Base-by-base conservation (phyloP, 176 grass and related monocot genomes). In the Triticum timopheevii region DNA sequence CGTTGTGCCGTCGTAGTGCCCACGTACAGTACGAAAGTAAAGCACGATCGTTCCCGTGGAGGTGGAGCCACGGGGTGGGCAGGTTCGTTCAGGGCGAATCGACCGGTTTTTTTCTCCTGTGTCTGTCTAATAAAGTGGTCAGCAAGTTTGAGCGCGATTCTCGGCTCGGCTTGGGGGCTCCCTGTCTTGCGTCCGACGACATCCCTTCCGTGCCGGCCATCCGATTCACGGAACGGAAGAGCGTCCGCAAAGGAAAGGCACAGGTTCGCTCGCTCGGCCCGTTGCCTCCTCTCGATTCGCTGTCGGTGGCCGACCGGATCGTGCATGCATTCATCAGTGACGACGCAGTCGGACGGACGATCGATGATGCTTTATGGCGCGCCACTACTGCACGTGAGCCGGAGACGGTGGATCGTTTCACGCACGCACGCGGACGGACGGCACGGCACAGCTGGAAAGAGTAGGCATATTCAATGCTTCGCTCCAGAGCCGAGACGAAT, bases 191-290 rank as follows among this genome's bases (percentile, higher is more conserved):
- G 10, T 58, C 42, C 31, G 54, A 65, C 22, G 17, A 27, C 31
- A 83, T 77, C 13, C 80, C 69, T 59, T 58, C 28, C 86, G 47
- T 88, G 86, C 80, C 6, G 71, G 35, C 24, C 73, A 19, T 50
- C 10, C 9, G 13, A 25, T 73, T 44, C 69, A 24, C 34, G 4
- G 13, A 31, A 16, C 0, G 5, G 15, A 19, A 5, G 12, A 15
- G 3, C 54, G 13, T 15, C 5, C 0, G 5, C 54, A 33, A 17
- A 19, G 0, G 12, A n/a, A n/a, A 80, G 40, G 10, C 4, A 7
- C 20, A 44, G 42, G 30, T 22, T 36, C 25, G 25, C 4, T 72
- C 13, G 11, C 1, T 49, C 9, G 45, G 73, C 20, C 16, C 8
- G 2, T 45, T 23, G 52, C 76, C 84, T 45, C 19, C 62, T 38